These are phyloP conservation scores for Diaporthe citrichinensis DNA, from an alignment of 2,329 filamentous ascomycete species.

Conservation along the genomic window DNA sequence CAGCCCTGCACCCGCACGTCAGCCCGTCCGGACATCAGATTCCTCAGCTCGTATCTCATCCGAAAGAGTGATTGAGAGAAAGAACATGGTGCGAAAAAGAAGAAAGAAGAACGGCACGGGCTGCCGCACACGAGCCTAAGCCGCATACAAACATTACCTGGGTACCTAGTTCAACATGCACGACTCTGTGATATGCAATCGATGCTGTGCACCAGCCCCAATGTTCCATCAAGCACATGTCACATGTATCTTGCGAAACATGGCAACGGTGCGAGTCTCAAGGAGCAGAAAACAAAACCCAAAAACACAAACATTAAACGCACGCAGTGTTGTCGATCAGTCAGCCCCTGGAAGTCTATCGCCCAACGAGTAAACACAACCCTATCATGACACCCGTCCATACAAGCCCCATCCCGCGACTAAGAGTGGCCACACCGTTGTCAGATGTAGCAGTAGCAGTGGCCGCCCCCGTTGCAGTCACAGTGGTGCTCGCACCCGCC, in stretches of 20 bases:
- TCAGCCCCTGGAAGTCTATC: constrained; percentile 11
- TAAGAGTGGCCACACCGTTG: background rate
- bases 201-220: background rate
- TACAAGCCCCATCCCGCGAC: background rate
- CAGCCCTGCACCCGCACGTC: background rate
- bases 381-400: background rate
- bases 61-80: background rate
- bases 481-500: background rate
- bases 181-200: background rate
- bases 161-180: background rate
- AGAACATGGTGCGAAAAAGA: too few relatives aligned
- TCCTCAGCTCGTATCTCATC: background rate
- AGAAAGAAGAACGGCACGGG: background rate
- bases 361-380: constrained; percentile 10
- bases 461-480: background rate
- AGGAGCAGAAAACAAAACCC: background rate
- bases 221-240: background rate
- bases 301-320: constrained; percentile 11
- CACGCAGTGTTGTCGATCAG: background rate
- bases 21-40: background rate
- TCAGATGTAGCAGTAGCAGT: background rate
- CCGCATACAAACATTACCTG: background rate
- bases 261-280: constrained; percentile 4
- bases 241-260: constrained; percentile 11
- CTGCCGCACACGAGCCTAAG: background rate